A percentile compares a stretch with the other conserved stretches of the same genome.
phyloP scores from a whole-genome alignment of 1,284 basidiomycete genomes.

The Ceratobasidium sp. region DNA sequence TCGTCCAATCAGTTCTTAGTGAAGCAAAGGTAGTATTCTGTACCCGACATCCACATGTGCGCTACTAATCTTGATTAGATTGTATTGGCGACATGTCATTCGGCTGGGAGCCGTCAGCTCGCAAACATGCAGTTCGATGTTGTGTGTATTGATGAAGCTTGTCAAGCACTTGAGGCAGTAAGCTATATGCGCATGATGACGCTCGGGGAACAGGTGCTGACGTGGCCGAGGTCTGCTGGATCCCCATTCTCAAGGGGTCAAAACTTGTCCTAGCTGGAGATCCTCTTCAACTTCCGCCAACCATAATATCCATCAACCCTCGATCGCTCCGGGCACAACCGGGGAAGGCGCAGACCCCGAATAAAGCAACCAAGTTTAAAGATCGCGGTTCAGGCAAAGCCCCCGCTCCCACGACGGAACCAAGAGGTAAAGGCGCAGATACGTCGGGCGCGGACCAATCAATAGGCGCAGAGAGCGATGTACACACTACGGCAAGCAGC shows the following conservation, averaged over 20 bases:
- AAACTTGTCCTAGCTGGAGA: constrained; percentile 92
- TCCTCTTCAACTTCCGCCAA: constrained; percentile 93
- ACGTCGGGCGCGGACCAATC: constrained; percentile 6
- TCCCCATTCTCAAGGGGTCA: constrained; percentile 90
- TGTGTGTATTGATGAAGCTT: constrained; percentile 95
- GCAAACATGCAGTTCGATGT: constrained; percentile 86
- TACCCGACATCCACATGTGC: not conserved
- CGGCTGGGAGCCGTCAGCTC: constrained; percentile 84
- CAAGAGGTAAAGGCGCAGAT: not conserved
- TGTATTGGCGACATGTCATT: constrained; percentile 93
- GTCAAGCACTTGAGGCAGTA: constrained; percentile 95
- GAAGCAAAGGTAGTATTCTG: constrained; percentile 73
- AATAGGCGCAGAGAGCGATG: constrained; percentile 33
- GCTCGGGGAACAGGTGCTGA: constrained; percentile 32
- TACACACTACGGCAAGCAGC: constrained; percentile 40
- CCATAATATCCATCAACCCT: constrained; percentile 74
- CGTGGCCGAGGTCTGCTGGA: constrained; percentile 87
- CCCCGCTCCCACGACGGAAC: constrained; percentile 5
- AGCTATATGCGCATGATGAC: constrained; percentile 48
- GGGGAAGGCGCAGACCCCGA: not conserved
- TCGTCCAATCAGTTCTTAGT: constrained; percentile 82
- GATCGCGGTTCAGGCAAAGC: constrained; percentile 45
- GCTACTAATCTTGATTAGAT: constrained; percentile 63
- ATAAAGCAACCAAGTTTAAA: constrained; percentile 48
- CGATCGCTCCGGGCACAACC: constrained; percentile 46